phyloP scores from a whole-genome alignment of 2,329 filamentous ascomycete species.

The Xylariaceae sp. region DNA sequence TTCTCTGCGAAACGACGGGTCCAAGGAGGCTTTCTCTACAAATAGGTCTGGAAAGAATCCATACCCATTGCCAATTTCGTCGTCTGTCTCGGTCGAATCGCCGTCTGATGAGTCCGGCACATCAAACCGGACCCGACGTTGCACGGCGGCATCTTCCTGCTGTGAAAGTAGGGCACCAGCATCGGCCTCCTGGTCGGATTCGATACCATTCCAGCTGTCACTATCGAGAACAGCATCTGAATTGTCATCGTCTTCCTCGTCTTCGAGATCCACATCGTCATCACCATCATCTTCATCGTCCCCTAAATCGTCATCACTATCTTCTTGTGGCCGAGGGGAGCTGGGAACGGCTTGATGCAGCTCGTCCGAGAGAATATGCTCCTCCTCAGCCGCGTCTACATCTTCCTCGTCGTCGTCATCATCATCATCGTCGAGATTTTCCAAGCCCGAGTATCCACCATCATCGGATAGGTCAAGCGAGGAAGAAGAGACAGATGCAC shows the following conservation, averaged over 20 bases:
- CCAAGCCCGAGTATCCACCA: slow-evolving; percentile 69
- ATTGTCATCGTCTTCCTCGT: slow-evolving; percentile 38
- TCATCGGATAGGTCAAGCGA: slow-evolving; percentile 60
- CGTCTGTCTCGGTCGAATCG: slow-evolving; percentile 59
- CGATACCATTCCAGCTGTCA: slow-evolving; percentile 53
- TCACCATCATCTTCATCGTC: slow-evolving; percentile 32
- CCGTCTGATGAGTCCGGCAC: slow-evolving; percentile 61
- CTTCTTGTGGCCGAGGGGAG: slow-evolving; percentile 49
- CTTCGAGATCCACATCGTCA: slow-evolving; percentile 18
- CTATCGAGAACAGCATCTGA: slow-evolving; percentile 37
- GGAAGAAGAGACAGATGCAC: slow-evolving; percentile 49
- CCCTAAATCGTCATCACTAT: slow-evolving; percentile 36
- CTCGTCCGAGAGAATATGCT: slow-evolving; percentile 58
- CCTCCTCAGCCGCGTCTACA: slow-evolving; percentile 74
- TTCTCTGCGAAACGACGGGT: slow-evolving; percentile 67
- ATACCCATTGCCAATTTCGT: slow-evolving; percentile 57
- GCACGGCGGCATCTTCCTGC: slow-evolving; percentile 26
- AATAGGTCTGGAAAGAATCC: slow-evolving; percentile 73
- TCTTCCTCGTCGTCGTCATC: slow-evolving; percentile 78
- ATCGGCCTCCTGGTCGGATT: slow-evolving; percentile 35
- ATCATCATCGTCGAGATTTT: slow-evolving; percentile 73
- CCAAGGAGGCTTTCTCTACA: slow-evolving; percentile 67
- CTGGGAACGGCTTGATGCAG: slow-evolving; percentile 32
- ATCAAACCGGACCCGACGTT: slow-evolving; percentile 72
- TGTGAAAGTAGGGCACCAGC: slow-evolving; percentile 37